A percentile compares a stretch with the other conserved stretches of the same genome.
These are phyloP conservation scores for Metarhizium robertsii DNA, from an alignment of 2,329 filamentous ascomycete genomes.

Conservation along the genomic window DNA sequence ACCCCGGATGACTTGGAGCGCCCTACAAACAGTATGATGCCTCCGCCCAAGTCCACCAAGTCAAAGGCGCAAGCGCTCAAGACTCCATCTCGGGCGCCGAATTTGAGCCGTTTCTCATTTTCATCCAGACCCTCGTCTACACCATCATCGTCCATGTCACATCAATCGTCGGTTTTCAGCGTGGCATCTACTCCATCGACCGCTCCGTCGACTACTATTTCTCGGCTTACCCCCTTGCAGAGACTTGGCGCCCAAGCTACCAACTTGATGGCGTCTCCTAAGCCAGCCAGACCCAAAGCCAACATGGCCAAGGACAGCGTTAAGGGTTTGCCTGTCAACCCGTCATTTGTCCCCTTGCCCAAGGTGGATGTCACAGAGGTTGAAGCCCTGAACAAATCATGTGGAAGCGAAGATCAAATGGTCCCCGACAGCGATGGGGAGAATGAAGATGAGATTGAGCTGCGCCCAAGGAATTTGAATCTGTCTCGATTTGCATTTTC, in stretches of 20 bases:
- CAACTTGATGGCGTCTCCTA: conserved; percentile 17
- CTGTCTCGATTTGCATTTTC: conserved; percentile 39
- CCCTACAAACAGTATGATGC: conserved; percentile 11
- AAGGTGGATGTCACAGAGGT: conserved; percentile 44
- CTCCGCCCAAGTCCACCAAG: conserved; percentile 17
- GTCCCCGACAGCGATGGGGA: conserved; percentile 43
- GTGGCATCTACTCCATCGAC: conserved; percentile 29
- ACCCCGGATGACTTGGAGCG: background rate
- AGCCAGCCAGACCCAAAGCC: conserved; percentile 17
- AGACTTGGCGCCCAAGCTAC: conserved; percentile 39
- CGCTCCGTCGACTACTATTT: conserved; percentile 30
- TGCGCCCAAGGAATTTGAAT: conserved; percentile 28
- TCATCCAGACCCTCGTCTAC: conserved; percentile 20
- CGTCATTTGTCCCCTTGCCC: conserved; percentile 45
- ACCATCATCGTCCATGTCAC: conserved; percentile 25
- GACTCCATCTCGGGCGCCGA: conserved; percentile 19
- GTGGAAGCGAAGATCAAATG: conserved; percentile 49
- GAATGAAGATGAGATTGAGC: conserved; percentile 27
- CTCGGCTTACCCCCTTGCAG: conserved; percentile 43
- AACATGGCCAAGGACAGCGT: conserved; percentile 17
- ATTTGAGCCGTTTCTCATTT: conserved; percentile 26
- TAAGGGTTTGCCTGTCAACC: conserved; percentile 36
- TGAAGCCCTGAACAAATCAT: conserved; percentile 36
- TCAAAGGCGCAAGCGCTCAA: conserved; percentile 13
- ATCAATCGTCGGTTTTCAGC: conserved; percentile 27